These are phyloP conservation scores for Pichia deserticola DNA, from an alignment of 805 yeast genomes.

Conservation along the genomic window DNA sequence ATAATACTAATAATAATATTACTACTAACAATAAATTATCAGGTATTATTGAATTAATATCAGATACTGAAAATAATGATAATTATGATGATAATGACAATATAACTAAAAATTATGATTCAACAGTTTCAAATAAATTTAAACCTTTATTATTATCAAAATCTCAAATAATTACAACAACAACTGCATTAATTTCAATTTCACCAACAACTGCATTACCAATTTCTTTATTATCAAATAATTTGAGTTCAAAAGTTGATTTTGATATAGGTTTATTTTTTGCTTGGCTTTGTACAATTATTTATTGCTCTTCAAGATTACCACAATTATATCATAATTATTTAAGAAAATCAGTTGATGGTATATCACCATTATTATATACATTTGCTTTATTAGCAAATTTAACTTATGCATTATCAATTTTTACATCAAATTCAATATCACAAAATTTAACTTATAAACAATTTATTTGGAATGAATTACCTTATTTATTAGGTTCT, in stretches of 20 bases:
- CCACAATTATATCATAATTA: slow-evolving; percentile 82
- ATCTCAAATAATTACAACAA: slow-evolving; percentile 5
- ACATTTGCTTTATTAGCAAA: slow-evolving; percentile 76
- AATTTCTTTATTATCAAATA: slow-evolving; percentile 1
- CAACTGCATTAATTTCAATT: slow-evolving; percentile 1
- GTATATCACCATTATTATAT: slow-evolving; percentile 75
- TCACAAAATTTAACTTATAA: slow-evolving; percentile 34
- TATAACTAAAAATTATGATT: not conserved
- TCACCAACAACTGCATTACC: slow-evolving; percentile 9
- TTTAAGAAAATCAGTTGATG: slow-evolving; percentile 74
- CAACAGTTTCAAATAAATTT: not conserved
- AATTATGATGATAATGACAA: not conserved
- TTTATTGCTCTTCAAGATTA: slow-evolving; percentile 70
- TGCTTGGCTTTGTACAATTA: slow-evolving; percentile 75
- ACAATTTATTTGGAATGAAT: slow-evolving; percentile 54
- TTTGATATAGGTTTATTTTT: slow-evolving; percentile 17
- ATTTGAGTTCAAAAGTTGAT: too few relatives aligned
- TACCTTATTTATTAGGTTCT: slow-evolving; percentile 80
- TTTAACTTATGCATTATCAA: slow-evolving; percentile 66
- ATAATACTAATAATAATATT: not conserved
- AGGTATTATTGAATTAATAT: not conserved
- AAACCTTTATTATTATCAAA: slow-evolving; percentile 3
- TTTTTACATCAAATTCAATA: slow-evolving; percentile 50
- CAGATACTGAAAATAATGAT: too few relatives aligned
- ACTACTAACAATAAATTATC: not conserved